A percentile compares a stretch with the other conserved stretches of the same genome.
Conservation (phyloP, 768 basidiomycete genomes). For the Termitomyces sp. region DNA sequence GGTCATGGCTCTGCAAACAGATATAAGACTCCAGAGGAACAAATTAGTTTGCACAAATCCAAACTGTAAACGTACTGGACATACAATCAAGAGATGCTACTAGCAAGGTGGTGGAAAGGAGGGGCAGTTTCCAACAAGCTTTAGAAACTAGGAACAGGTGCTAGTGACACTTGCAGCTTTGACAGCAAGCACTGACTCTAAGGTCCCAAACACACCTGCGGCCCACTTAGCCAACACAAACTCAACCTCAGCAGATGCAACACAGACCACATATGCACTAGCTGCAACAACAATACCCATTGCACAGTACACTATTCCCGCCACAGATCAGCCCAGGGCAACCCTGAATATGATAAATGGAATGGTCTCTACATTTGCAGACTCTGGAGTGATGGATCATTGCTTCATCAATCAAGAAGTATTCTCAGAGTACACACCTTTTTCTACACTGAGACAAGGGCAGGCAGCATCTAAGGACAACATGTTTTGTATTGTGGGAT, state of each 20-base stretch:
- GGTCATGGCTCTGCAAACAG: not conserved
- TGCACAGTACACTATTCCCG: not conserved
- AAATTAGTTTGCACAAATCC: not conserved
- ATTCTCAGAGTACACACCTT: not conserved
- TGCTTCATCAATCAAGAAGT: not conserved
- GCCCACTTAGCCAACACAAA: not conserved
- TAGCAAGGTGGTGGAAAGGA: constrained; percentile 2
- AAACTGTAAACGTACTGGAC: not conserved
- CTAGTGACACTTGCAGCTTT: not conserved
- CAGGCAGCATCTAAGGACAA: not conserved
- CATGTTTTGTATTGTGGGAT: not conserved
- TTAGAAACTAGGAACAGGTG: not conserved
- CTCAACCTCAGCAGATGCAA: not conserved
- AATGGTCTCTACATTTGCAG: not conserved
- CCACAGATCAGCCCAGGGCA: not conserved
- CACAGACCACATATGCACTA: not conserved
- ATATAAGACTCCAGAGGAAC: not conserved
- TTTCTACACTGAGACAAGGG: not conserved
- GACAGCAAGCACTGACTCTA: not conserved
- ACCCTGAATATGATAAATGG: not conserved
- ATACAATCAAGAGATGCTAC: constrained; percentile 2
- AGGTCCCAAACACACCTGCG: not conserved
- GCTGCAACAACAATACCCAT: not conserved
- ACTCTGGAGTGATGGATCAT: not conserved
- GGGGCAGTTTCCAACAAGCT: constrained; percentile 1